These are phyloP conservation scores for Hemileccinum rubropunctum DNA, from an alignment of 768 basidiomycete genomes.

Conservation along the genomic window DNA sequence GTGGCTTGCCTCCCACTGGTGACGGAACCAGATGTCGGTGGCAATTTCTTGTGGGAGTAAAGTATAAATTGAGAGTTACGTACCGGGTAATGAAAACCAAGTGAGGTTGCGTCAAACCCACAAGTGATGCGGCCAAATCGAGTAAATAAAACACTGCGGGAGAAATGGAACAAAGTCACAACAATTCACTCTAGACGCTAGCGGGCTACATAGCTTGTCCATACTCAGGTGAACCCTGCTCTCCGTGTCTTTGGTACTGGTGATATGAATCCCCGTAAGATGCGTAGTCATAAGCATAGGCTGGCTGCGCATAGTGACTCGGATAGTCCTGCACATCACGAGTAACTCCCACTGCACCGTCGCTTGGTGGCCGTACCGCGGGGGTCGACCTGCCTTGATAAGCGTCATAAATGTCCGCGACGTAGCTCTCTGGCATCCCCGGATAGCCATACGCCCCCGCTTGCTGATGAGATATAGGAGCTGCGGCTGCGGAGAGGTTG, in stretches of 20 bases:
- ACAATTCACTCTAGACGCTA: slow-evolving; percentile 14
- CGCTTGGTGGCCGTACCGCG: slow-evolving; percentile 30
- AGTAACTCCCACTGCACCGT: slow-evolving; percentile 32
- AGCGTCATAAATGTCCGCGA: slow-evolving; percentile 50
- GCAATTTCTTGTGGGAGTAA: background rate
- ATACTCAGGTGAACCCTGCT: slow-evolving; percentile 28
- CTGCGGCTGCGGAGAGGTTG: slow-evolving; percentile 56
- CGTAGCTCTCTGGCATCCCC: slow-evolving; percentile 27
- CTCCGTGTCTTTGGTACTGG: slow-evolving; percentile 30
- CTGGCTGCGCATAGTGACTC: slow-evolving; percentile 25
- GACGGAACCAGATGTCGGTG: background rate
- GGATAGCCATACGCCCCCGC: slow-evolving; percentile 17
- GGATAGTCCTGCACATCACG: slow-evolving; percentile 41
- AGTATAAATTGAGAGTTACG: background rate
- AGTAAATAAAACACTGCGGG: slow-evolving; percentile 26
- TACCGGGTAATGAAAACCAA: background rate
- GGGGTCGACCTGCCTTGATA: slow-evolving; percentile 51
- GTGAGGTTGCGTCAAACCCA: background rate
- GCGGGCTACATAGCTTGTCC: slow-evolving; percentile 33
- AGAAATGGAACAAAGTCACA: slow-evolving; percentile 13
- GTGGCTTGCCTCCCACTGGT: no score
- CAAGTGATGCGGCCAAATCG: slow-evolving; percentile 16
- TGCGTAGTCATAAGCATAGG: slow-evolving; percentile 28
- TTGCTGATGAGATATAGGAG: slow-evolving; percentile 52
- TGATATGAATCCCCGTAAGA: slow-evolving; percentile 26